Evolutionary conservation across 305 asterid genomes (phyloP).

Genomic region (Coffea humblotiana): DNA sequence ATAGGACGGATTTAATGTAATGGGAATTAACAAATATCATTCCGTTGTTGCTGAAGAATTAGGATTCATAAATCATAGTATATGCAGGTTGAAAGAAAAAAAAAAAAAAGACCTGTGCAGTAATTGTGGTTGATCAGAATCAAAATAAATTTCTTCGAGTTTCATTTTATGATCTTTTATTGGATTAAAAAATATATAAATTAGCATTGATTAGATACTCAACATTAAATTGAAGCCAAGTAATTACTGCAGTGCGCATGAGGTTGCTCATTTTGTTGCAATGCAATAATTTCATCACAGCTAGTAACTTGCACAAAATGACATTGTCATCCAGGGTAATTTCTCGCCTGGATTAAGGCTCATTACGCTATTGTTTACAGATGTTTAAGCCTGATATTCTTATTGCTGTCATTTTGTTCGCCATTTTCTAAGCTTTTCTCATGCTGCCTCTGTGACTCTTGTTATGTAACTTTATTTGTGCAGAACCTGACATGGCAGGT

Average conservation of each 20-base stretch:
- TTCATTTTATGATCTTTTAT: background rate
- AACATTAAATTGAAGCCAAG: background rate
- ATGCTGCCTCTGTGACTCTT: slow-evolving; percentile 6
- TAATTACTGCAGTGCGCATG: background rate
- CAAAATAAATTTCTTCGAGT: background rate
- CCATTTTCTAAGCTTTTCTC: background rate
- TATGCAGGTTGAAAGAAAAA: background rate
- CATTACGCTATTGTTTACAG: background rate
- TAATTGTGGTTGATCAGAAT: background rate
- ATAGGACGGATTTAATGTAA: background rate
- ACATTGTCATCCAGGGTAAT: background rate
- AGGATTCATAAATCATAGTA: background rate
- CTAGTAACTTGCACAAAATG: background rate
- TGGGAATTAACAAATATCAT: background rate
- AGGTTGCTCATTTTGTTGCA: background rate
- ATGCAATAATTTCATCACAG: background rate
- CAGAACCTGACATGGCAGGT: slow-evolving; percentile 89
- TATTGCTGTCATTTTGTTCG: background rate
- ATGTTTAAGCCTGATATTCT: background rate
- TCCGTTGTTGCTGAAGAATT: background rate
- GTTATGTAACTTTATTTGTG: slow-evolving; percentile 16
- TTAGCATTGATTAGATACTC: background rate
- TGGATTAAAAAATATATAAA: background rate
- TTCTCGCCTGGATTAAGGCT: background rate
- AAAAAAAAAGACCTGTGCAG: background rate